phyloP scores from a whole-genome alignment of 371 early-diverging fungal species.

The Fennellomyces sp. region DNA sequence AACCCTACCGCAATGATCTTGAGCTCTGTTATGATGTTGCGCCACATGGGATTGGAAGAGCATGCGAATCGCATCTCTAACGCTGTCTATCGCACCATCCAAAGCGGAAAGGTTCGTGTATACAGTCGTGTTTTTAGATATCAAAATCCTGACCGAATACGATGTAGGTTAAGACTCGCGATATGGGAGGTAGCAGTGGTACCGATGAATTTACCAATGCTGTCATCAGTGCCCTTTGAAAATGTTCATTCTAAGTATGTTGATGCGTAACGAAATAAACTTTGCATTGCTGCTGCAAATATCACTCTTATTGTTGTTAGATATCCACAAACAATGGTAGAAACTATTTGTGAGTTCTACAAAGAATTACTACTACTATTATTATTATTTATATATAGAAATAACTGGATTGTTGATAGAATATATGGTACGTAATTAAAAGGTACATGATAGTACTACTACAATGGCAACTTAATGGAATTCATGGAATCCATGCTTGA shows the following conservation, averaged over 20 bases:
- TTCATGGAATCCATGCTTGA: conserved; percentile 24
- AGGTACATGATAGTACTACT: too few species aligned
- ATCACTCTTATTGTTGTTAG: too few species aligned
- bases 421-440: too few species aligned
- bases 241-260: too few species aligned
- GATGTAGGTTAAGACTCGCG: conserved; percentile 18
- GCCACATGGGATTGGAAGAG: conserved; percentile 85
- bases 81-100: conserved; percentile 58
- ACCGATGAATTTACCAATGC: conserved; percentile 88
- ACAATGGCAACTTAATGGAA: too few species aligned
- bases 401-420: too few species aligned
- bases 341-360: background rate
- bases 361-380: background rate
- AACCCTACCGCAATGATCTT: conserved; percentile 93
- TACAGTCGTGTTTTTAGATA: background rate
- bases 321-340: too few species aligned
- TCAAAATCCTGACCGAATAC: background rate
- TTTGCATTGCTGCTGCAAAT: too few species aligned
- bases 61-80: conserved; percentile 84
- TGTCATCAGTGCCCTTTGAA: conserved; percentile 31
- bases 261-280: too few species aligned
- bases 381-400: background rate
- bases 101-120: conserved; percentile 38
- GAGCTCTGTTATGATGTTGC: conserved; percentile 90
- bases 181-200: conserved; percentile 36